Evolutionary conservation across 2,329 filamentous ascomycete genomes (phyloP).

Genomic region (Xylaria arbuscula): DNA sequence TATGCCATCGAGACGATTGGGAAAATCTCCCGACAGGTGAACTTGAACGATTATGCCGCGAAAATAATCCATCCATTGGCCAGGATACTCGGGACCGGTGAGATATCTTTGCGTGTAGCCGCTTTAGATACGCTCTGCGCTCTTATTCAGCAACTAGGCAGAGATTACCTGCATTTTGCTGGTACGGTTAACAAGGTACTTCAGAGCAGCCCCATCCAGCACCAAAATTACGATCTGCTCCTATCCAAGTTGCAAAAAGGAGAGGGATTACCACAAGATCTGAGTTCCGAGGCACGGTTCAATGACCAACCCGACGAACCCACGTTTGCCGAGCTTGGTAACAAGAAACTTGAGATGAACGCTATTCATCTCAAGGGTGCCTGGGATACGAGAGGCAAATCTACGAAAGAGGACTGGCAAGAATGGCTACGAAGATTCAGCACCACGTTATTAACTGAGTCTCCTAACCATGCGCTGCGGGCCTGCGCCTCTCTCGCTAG

Average conservation of each 20-base stretch:
- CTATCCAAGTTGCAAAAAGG: conserved; percentile 94
- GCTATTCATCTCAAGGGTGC: conserved; percentile 96
- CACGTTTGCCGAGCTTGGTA: conserved; percentile 82
- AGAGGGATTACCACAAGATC: conserved; percentile 92
- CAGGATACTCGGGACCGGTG: conserved; percentile 79
- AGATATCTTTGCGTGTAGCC: conserved; percentile 78
- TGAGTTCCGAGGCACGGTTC: conserved; percentile 87
- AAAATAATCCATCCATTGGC: conserved; percentile 96
- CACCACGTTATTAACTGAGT: conserved; percentile 93
- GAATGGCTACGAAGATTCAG: conserved; percentile 98
- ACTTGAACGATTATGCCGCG: conserved; percentile 95
- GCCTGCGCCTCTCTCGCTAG: conserved; percentile 93
- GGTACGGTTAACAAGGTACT: conserved; percentile 91
- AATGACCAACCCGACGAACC: conserved; percentile 82
- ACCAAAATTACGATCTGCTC: conserved; percentile 91
- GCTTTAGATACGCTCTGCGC: conserved; percentile 95
- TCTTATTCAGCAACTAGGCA: conserved; percentile 93
- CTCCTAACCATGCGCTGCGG: conserved; percentile 91
- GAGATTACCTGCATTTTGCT: conserved; percentile 94
- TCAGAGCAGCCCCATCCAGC: conserved; percentile 81
- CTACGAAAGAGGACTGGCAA: conserved; percentile 98
- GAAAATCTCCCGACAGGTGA: conserved; percentile 94
- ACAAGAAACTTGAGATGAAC: conserved; percentile 96
- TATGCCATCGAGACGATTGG: conserved; percentile 94
- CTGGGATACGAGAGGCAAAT: conserved; percentile 97